Evolutionary conservation across 495 filamentous ascomycete genomes (phyloP), one percentile per base, ranked within the genome.

Genomic region (Penicillium bialowiezense): DNA sequence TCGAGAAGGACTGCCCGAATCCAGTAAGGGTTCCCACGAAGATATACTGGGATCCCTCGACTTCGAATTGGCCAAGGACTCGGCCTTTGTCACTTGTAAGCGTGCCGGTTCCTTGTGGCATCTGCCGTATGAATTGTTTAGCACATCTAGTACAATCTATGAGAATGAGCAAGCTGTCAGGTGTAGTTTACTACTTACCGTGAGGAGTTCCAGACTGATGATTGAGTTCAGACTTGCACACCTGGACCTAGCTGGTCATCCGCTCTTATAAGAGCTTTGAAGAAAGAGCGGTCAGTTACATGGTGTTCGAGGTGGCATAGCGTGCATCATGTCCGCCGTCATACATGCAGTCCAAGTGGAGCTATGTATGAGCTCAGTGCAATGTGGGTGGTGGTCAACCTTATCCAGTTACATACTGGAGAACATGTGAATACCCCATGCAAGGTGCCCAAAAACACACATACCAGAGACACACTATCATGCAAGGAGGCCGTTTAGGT

Each of bases 1-100:
- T 18, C 3, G 40, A 43, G 18, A 51, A 51, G 20, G 48, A 51
- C 13, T 43, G 41, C 6, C 24, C 33, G 1, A 44, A 44, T 26
- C 38, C 28, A 23, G 26, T 29, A 15, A 51, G 13, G 7, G 35
- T 51, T 18, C 48, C 48, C 21, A 44, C 48, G 33, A 51, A 44
- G 5, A 44, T 44, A 9, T 51, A 51, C 17, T 43, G 40, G n/a
- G 41, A 23, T 31, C 48, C 48, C 12, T 51, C 48, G 34, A 51
- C 41, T 38, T 43, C 48, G 17, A 51, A 51, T 44, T 51, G 48
- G 18, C 48, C 48, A 18, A 43, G 40, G 41, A 51, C 32, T 12
- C 33, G 40, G 15, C 48, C 48, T 38, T 51, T 44, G 17, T 51
- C 48, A n/a, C 41, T 44, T 28, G 33, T 44, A 24, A 51, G 24